Conservation (phyloP, 164 flowering plant genomes). For the Stephania japonica region DNA sequence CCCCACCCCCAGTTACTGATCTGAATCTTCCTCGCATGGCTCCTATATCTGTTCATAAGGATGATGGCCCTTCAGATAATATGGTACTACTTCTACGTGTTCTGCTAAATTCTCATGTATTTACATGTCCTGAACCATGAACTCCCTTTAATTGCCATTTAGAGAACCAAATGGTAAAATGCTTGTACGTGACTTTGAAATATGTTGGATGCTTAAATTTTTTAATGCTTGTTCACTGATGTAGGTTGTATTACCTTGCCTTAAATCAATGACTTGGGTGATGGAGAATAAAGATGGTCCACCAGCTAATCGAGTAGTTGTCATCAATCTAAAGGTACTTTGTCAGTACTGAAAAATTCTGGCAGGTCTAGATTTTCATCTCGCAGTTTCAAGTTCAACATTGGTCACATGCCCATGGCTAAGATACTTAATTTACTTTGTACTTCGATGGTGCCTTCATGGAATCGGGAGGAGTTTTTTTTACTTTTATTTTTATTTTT, state of each 20-base stretch:
- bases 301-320: constrained; percentile 63
- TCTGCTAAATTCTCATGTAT: neutral
- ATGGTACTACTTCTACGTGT: constrained; percentile 33
- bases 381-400: neutral
- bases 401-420: neutral
- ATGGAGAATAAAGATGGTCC: constrained; percentile 64
- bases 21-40: constrained; percentile 60
- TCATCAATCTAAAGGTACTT: constrained; percentile 65
- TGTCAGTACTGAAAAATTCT: neutral
- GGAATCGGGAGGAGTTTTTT: neutral
- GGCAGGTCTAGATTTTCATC: neutral
- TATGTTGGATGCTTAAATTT: neutral
- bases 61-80: constrained; percentile 52
- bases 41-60: constrained; percentile 58
- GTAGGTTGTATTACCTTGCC: constrained; percentile 60
- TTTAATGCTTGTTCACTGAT: neutral
- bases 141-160: neutral
- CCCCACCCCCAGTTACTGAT: constrained; percentile 40
- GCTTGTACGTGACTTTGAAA: neutral
- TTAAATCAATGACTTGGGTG: constrained; percentile 91
- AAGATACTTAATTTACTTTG: neutral
- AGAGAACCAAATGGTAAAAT: neutral
- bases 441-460: neutral
- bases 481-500: too few relatives aligned
- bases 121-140: neutral